Percentiles rank a stretch among this genome's conserved stretches.
Conservation (phyloP, 345 rosid species). For the Salix koriyanagi region DNA sequence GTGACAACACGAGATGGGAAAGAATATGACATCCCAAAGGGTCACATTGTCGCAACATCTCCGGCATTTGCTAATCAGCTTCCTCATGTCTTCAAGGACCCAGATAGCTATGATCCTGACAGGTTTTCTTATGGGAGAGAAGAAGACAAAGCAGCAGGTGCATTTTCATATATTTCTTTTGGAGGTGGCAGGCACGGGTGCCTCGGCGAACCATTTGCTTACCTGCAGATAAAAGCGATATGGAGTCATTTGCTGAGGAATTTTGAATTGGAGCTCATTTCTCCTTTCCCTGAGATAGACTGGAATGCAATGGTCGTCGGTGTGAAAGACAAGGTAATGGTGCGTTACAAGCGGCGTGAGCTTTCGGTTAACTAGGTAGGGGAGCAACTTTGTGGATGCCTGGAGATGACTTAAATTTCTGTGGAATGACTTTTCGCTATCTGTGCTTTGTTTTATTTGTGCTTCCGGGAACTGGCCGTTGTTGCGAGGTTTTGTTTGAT, state of each 20-base stretch:
- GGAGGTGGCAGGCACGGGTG: constrained; percentile 99
- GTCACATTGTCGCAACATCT: constrained; percentile 89
- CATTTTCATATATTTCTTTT: constrained; percentile 84
- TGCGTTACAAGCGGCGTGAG: constrained; percentile 54
- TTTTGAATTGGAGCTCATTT: constrained; percentile 77
- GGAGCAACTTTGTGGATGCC: background rate
- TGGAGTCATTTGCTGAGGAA: constrained; percentile 96
- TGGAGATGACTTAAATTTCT: background rate
- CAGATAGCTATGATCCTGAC: constrained; percentile 79
- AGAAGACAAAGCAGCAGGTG: constrained; percentile 86
- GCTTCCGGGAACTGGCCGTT: constrained; percentile 1
- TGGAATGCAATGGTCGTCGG: constrained; percentile 99
- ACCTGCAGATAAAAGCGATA: constrained; percentile 95
- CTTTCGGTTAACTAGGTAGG: constrained; percentile 10
- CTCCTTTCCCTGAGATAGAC: constrained; percentile 95
- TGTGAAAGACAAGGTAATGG: constrained; percentile 95
- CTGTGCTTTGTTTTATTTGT: background rate
- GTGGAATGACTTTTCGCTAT: background rate
- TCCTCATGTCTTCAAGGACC: constrained; percentile 68
- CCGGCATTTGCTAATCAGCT: constrained; percentile 97
- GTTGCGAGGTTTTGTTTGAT: background rate
- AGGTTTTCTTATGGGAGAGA: constrained; percentile 83
- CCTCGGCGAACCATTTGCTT: constrained; percentile 96
- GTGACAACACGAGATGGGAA: constrained; percentile 78
- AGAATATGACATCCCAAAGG: constrained; percentile 84